These are phyloP conservation scores for Pythium periplocum DNA, from an alignment of 352 stramenopile species.

Conservation along the genomic window DNA sequence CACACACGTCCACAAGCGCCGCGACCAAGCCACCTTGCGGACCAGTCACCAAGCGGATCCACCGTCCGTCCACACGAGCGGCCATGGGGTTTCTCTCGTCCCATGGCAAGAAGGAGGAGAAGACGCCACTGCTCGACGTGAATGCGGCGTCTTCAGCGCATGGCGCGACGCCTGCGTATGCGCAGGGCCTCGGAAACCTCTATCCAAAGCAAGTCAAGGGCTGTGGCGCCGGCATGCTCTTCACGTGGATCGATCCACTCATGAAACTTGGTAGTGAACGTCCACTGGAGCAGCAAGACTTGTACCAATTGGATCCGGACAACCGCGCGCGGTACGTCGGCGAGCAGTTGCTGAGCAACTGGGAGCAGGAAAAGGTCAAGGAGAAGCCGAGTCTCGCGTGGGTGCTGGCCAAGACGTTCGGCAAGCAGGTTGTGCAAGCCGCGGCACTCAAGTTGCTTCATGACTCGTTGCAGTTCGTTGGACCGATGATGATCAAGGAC, in stretches of 20 bases:
- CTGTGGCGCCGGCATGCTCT: conserved; percentile 34
- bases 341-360: conserved; percentile 38
- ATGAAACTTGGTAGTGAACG: conserved; percentile 37
- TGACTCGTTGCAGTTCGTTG: conserved; percentile 67
- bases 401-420: conserved; percentile 38
- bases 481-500: conserved; percentile 75
- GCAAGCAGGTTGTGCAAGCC: conserved; percentile 34
- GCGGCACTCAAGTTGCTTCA: not conserved
- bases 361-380: conserved; percentile 27
- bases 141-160: not conserved
- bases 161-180: conserved; percentile 7
- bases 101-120: conserved; percentile 9
- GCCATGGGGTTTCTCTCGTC: conserved; percentile 5
- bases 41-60: not conserved
- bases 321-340: conserved; percentile 57
- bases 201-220: conserved; percentile 54
- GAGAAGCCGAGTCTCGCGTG: conserved; percentile 31
- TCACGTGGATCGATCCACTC: conserved; percentile 15
- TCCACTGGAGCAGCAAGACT: conserved; percentile 72
- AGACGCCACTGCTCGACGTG: conserved; percentile 21
- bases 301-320: conserved; percentile 76
- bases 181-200: conserved; percentile 31
- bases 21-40: not conserved
- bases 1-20: not conserved
- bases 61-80: not conserved